These are phyloP conservation scores for California macrophylla DNA, from an alignment of 441 rosid genomes.

Conservation along the genomic window DNA sequence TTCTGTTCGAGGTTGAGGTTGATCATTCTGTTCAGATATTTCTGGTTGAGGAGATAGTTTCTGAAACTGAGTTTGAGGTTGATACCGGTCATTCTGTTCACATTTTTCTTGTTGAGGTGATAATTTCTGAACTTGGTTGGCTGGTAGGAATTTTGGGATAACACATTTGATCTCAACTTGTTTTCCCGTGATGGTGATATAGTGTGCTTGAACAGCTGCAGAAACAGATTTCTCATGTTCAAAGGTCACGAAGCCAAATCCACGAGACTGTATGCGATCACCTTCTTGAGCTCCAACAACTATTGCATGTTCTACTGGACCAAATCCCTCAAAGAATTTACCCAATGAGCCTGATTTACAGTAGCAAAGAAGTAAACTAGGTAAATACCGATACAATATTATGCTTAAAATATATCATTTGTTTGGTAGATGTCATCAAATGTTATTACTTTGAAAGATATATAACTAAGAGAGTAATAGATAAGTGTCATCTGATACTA, in stretches of 20 bases:
- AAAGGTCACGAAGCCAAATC: conserved; percentile 59
- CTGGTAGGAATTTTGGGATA: conserved; percentile 23
- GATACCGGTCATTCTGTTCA: conserved; percentile 6
- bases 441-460: not conserved
- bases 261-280: conserved; percentile 32
- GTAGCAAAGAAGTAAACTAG: conserved; percentile 5
- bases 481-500: conserved; percentile 13
- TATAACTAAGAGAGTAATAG: conserved; percentile 3
- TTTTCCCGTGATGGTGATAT: conserved; percentile 39
- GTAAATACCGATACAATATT: not conserved
- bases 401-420: not conserved
- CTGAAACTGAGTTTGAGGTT: conserved; percentile 11
- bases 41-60: not conserved
- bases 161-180: conserved; percentile 51
- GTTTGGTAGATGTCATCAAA: conserved; percentile 1
- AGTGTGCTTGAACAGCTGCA: conserved; percentile 43
- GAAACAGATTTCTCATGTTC: conserved; percentile 38
- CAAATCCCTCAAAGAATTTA: conserved; percentile 35
- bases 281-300: conserved; percentile 28
- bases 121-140: conserved; percentile 20
- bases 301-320: conserved; percentile 42
- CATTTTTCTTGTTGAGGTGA: not conserved
- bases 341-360: conserved; percentile 35
- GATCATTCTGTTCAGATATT: not conserved
- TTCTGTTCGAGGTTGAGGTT: not conserved